Evolutionary conservation across 495 filamentous ascomycete genomes (phyloP).

Genomic region (Penicillium canescens): DNA sequence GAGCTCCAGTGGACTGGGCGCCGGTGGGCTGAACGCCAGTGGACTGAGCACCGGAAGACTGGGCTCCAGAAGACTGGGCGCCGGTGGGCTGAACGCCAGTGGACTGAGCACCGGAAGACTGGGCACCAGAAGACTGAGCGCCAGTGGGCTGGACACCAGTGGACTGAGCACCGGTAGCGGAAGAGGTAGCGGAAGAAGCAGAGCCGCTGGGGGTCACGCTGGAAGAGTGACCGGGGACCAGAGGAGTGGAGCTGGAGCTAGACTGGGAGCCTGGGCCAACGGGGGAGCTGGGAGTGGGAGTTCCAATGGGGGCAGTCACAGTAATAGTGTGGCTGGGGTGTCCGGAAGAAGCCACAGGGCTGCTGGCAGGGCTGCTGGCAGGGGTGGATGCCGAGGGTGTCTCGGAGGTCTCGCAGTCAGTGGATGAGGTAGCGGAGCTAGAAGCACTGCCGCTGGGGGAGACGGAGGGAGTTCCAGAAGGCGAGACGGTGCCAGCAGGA

Average conservation of each 20-base stretch:
- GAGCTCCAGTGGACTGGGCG: neutral
- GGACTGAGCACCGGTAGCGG: neutral
- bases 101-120: constrained; percentile 5
- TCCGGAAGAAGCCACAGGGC: neutral
- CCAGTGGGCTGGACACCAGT: neutral
- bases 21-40: neutral
- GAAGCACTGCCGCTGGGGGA: neutral
- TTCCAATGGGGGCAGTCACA: neutral
- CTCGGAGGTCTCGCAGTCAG: neutral
- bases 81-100: neutral
- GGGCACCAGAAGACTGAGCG: neutral
- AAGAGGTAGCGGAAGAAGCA: neutral
- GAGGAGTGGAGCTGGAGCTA: constrained; percentile 2
- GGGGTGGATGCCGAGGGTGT: neutral
- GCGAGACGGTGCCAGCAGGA: too few species aligned
- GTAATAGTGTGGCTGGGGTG: neutral
- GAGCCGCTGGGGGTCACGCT: neutral
- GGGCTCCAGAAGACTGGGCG: neutral
- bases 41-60: neutral
- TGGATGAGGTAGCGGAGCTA: constrained; percentile 1
- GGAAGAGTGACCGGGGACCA: neutral
- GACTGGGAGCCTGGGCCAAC: constrained; percentile 8
- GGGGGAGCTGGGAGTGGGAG: constrained; percentile 5
- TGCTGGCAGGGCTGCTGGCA: neutral
- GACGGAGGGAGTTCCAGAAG: neutral